Conservation (phyloP, 257 asterid genomes). For the Plantago ovata region DNA sequence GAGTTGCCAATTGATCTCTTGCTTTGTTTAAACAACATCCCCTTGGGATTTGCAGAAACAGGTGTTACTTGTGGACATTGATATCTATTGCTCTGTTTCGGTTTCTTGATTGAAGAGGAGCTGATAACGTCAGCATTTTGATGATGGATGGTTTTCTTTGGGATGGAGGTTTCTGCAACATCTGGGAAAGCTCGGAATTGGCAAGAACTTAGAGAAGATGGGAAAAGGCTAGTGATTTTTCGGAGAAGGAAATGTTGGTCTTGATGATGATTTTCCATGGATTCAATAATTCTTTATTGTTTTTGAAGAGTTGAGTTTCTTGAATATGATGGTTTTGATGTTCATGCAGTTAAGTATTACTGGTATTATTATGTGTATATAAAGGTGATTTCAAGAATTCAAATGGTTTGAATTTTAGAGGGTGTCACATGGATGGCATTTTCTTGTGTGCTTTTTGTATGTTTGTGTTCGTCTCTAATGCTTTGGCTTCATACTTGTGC, state of each 20-base stretch:
- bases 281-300: neutral
- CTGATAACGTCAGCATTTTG: neutral
- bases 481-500: too few relatives aligned
- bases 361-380: too few relatives aligned
- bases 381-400: too few relatives aligned
- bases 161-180: slow-evolving; percentile 30
- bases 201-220: slow-evolving; percentile 52
- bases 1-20: neutral
- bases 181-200: slow-evolving; percentile 29
- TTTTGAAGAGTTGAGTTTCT: neutral
- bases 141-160: neutral
- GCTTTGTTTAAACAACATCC: neutral
- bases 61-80: neutral
- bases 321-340: neutral
- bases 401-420: too few relatives aligned
- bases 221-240: slow-evolving; percentile 35
- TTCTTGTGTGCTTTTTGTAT: too few relatives aligned
- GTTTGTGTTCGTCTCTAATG: too few relatives aligned
- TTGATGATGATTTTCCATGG: slow-evolving; percentile 26
- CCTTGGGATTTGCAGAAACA: neutral
- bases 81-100: slow-evolving; percentile 2
- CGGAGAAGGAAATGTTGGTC: slow-evolving; percentile 20
- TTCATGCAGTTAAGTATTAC: too few relatives aligned
- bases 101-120: slow-evolving; percentile 6
- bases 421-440: too few relatives aligned